Base-by-base conservation (phyloP, 2,329 filamentous ascomycete genomes). In the Alternaria arbusti region DNA sequence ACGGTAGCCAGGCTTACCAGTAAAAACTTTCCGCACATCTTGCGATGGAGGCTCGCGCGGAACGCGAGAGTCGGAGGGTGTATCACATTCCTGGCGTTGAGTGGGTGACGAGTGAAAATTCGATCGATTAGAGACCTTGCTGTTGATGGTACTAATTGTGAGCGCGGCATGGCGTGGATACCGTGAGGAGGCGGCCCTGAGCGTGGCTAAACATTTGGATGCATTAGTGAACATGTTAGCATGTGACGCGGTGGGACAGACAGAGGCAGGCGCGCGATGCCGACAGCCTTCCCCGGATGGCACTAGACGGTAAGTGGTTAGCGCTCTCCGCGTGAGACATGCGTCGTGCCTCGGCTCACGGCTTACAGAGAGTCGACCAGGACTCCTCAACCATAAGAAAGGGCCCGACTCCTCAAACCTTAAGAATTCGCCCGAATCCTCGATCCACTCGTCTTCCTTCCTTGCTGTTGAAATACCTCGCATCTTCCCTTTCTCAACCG, bases 331-430 rank as follows among this genome's bases (percentile, higher is more conserved):
- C 63, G 54, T 46, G 22, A 36, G 30, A 50, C 25, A 40, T 62
- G 25, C 28, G 55, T 12, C 30, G 57, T 71, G 69, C 75, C 75
- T 75, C 74, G 75, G 75, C 64, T 68, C 65, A 54, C 62, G 64
- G 66, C 64, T 65, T 43, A 54, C 49, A 45, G 57, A 70, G 67
- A 68, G 60, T 67, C 63, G 65, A 67, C 60, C 55, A 57, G 64
- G 47, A 67, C 69, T 71, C 66, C 71, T 70, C 70, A 54, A 17
- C 50, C 68, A 69, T 73, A 72, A 74, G 65, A 61, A 55, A 49
- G 64, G 30, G 58, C 20, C 40, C 13, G 26, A 51, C 61, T 63
- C 62, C 71, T 70, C 70, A 61, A 54, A 17, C 50, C 68, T 68
- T 73, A 72, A 74, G 65, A 61, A 55, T 46, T 63, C 36, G 58